Evolutionary conservation across 2,329 filamentous ascomycete genomes (phyloP), one percentile per base, ranked within the genome.

Genomic region (Diaporthe batatas): DNA sequence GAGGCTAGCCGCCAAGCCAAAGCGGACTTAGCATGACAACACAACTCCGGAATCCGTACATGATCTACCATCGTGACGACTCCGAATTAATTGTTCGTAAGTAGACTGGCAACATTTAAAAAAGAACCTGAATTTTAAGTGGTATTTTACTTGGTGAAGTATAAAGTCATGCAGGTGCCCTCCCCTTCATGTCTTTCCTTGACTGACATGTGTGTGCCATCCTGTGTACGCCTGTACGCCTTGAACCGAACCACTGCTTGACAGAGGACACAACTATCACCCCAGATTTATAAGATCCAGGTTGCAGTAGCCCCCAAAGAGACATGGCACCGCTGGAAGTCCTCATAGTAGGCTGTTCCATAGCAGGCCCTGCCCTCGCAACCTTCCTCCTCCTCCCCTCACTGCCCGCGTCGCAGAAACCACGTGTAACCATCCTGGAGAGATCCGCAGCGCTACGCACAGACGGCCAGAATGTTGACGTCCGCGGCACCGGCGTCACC

Each of bases 391-490:
- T 76, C 42, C 75, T 75, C 67, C 73, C 57, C 72, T 54, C 58
- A 54, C 77, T 76, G 42, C 77, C 77, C 10, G 74, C 76, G 7
- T 67, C 72, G 6, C 72, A 77, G 6, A 76, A 74, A 44, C 74
- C 75, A 32, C 74, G 68, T 70, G 82, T 86, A 75, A 86, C 84
- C 5, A 77, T 87, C 49, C 75, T 87, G 21, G 85, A 87, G 71
- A 82, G 83, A 23, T 82, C 82, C 1, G 74, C 83, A 0, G 64
- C 74, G 21, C 80, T 83, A 18, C 80, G 84, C 16, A 79, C 78
- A 5, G 81, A 82, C 32, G 85, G 85, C 2, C 84, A 85, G 72
- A 81, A 84, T 25, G 78, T 87, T 53, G 85, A 87, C 74, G 81
- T 87, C 4, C 83, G 84, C 36, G 83, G 80, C 2, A 75, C 80